Evolutionary conservation across 306 rosid genomes (phyloP), one percentile per base, ranked within the genome.

Genomic region (Medicago ruthenica): DNA sequence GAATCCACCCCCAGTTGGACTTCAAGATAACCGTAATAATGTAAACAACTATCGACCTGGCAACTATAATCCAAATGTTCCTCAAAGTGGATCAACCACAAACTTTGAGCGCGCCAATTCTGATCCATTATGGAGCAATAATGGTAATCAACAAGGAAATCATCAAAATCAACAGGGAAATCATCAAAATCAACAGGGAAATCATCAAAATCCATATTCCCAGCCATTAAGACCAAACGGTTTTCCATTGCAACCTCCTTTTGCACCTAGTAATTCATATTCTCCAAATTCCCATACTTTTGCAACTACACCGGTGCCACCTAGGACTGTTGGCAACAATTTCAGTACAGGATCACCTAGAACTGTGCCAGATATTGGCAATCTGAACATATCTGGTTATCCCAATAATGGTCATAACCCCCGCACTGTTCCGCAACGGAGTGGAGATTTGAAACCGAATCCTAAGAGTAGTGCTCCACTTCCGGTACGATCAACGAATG

Each of bases 341-440:
- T 85, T 80, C 74, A 64, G 86, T 66, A 27, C 92, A 59, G 76
- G 85, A 40, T 80, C 85, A 31, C 83, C 16, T 62, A 69, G 79
- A 1, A 82, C 76, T 54, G 50, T 80, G 71, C 92, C 90, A 11
- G 91, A 89, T 75, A 78, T 88, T 71, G 79, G 92, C 74, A 85
- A 83, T 77, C 78, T 88, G 75, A 83, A 79, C 72, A 79, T 88
- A 74, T 71, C 88, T 41, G 91, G 87, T 37, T 71, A 84, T 57
- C 82, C 81, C 64, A 82, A 67, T 67, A 75, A 62, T 83, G 83
- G 59, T 60, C 90, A 78, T 72, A 83, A 78, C 53, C 78, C 84
- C 9, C 88, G 60, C 17, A 69, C 50, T 66, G 72, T 80, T 80
- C 86, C 76, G 10, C 88, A 80, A 64, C 83, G 76, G 71, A 76